phyloP scores from a whole-genome alignment of 2,329 filamentous ascomycete genomes.

The Ramularia collo-cygni region DNA sequence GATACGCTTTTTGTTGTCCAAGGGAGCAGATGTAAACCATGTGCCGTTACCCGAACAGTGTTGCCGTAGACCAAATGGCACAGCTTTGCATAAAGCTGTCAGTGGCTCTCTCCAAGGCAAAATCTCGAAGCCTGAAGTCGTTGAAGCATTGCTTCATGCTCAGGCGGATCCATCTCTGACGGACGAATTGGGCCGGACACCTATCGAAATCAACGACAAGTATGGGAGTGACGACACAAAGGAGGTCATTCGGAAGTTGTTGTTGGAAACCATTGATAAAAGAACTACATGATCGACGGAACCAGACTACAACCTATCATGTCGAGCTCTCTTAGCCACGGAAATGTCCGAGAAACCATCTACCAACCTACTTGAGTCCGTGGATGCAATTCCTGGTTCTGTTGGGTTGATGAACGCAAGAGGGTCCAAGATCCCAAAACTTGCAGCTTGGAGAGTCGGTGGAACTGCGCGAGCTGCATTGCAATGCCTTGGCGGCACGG shows the following conservation, averaged over 20 bases:
- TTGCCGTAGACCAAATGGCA: constrained; percentile 7
- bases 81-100: constrained; percentile 10
- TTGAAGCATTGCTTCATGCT: constrained; percentile 8
- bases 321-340: too few relatives aligned
- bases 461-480: too few relatives aligned
- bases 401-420: too few relatives aligned
- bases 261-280: too few relatives aligned
- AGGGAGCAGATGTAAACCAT: constrained; percentile 6
- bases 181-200: constrained; percentile 10
- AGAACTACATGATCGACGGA: too few relatives aligned
- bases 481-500: too few relatives aligned
- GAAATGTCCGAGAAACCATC: too few relatives aligned
- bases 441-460: too few relatives aligned
- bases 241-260: constrained; percentile 1
- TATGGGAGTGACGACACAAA: constrained; percentile 6
- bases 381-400: too few relatives aligned
- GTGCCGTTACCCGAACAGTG: constrained; percentile 5
- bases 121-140: constrained; percentile 5
- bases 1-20: constrained; percentile 5
- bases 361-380: too few relatives aligned
- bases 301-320: too few relatives aligned
- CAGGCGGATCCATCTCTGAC: constrained; percentile 7
- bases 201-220: constrained; percentile 8
- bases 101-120: constrained; percentile 4
- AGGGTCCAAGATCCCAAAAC: too few relatives aligned